Conservation (phyloP, 208 protist species). For the Trypanosoma mega region DNA sequence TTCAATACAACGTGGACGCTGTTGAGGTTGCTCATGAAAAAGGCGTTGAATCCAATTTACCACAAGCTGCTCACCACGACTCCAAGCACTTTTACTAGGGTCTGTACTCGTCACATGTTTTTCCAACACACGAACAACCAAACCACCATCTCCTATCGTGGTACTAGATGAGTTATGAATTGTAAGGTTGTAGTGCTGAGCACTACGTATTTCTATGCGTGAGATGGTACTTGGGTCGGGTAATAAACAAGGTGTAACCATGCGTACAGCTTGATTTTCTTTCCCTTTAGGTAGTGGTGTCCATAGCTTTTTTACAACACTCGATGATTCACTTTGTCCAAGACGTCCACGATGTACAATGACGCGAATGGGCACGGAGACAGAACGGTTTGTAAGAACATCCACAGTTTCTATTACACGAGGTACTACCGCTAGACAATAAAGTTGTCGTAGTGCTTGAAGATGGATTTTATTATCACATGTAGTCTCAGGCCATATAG, state of each 20-base stretch:
- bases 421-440: conserved; percentile 92
- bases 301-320: conserved; percentile 30
- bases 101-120: conserved; percentile 22
- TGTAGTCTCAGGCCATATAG: conserved; percentile 80
- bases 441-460: conserved; percentile 93
- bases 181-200: conserved; percentile 61
- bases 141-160: conserved; percentile 35
- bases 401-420: conserved; percentile 91
- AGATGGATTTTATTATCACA: conserved; percentile 92
- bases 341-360: conserved; percentile 37
- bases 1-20: conserved; percentile 29
- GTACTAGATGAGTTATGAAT: conserved; percentile 28
- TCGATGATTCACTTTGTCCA: conserved; percentile 25
- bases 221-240: conserved; percentile 63
- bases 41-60: conserved; percentile 61
- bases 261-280: conserved; percentile 45
- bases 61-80: conserved; percentile 42
- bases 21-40: conserved; percentile 36
- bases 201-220: conserved; percentile 65
- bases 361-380: conserved; percentile 71
- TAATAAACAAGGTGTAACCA: conserved; percentile 74
- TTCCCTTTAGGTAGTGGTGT: conserved; percentile 26
- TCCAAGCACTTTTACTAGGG: conserved; percentile 8
- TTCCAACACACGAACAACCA: conserved; percentile 44
- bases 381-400: conserved; percentile 76